Conservation (phyloP, 1,139 yeast genomes). For the Zygosaccharomyces sapae region DNA sequence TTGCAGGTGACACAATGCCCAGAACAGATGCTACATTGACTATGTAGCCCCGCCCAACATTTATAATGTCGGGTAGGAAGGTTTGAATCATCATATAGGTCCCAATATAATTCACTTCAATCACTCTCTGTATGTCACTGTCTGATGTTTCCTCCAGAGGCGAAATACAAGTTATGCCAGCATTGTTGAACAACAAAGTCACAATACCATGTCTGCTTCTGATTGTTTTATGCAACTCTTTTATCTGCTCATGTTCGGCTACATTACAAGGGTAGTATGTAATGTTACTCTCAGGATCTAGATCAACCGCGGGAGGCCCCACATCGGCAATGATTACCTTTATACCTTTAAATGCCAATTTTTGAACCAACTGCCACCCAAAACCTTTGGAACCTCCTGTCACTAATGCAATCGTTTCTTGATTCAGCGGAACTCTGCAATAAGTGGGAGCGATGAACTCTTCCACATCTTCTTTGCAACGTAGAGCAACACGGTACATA, state of each 20-base stretch:
- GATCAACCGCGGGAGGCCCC: slow-evolving; percentile 39
- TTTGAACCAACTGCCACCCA: slow-evolving; percentile 57
- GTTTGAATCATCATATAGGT: slow-evolving; percentile 65
- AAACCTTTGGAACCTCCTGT: slow-evolving; percentile 83
- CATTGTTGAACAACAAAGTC: slow-evolving; percentile 73
- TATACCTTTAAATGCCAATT: slow-evolving; percentile 43
- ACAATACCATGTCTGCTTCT: slow-evolving; percentile 48
- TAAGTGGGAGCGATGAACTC: slow-evolving; percentile 3
- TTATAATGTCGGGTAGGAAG: slow-evolving; percentile 69
- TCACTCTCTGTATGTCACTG: slow-evolving; percentile 55
- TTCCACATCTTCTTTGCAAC: slow-evolving; percentile 1
- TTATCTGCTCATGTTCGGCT: slow-evolving; percentile 45
- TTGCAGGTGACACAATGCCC: slow-evolving; percentile 82
- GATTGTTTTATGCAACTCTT: slow-evolving; percentile 39
- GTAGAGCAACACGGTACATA: slow-evolving; percentile 3
- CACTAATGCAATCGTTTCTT: slow-evolving; percentile 48
- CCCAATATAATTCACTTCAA: slow-evolving; percentile 64
- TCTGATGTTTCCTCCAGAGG: slow-evolving; percentile 50
- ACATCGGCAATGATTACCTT: slow-evolving; percentile 65
- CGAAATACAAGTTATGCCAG: slow-evolving; percentile 66
- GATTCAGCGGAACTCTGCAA: neutral
- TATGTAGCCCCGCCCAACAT: slow-evolving; percentile 62
- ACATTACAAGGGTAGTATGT: slow-evolving; percentile 67
- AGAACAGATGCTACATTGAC: slow-evolving; percentile 78
- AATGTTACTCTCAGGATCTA: slow-evolving; percentile 41